A percentile compares a stretch with the other conserved stretches of the same genome.
Conservation (phyloP, 2,329 filamentous ascomycete genomes). For the Aureobasidium zeae region DNA sequence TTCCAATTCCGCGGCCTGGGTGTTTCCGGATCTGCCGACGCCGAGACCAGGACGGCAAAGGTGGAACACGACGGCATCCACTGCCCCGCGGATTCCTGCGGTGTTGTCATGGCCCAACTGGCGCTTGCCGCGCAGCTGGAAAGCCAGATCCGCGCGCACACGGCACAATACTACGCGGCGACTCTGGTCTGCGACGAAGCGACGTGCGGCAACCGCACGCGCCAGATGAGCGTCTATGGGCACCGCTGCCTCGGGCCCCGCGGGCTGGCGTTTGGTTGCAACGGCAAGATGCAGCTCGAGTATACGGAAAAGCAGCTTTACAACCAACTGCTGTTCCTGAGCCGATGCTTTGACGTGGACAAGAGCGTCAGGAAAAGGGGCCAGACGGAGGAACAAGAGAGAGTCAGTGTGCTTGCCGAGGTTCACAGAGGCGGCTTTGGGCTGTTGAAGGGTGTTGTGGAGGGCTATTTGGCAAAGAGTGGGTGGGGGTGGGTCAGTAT, state of each 20-base stretch:
- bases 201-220: conserved; percentile 74
- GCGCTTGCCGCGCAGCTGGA: conserved; percentile 82
- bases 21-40: conserved; percentile 17
- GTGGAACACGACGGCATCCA: conserved; percentile 66
- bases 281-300: conserved; percentile 81
- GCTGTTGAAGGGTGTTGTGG: conserved; percentile 67
- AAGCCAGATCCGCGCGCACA: conserved; percentile 66
- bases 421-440: conserved; percentile 73
- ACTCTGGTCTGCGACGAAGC: conserved; percentile 87
- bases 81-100: conserved; percentile 58
- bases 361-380: conserved; percentile 44
- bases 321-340: conserved; percentile 87
- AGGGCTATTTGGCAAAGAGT: conserved; percentile 37
- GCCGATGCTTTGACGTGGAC: conserved; percentile 79
- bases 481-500: conserved; percentile 38
- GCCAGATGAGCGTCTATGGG: conserved; percentile 89
- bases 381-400: conserved; percentile 52
- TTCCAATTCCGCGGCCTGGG: conserved; percentile 70
- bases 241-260: conserved; percentile 79
- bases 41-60: conserved; percentile 39
- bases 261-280: conserved; percentile 73
- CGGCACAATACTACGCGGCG: conserved; percentile 80
- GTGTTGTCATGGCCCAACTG: conserved; percentile 55
- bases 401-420: conserved; percentile 58
- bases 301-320: conserved; percentile 83